Base-by-base conservation (phyloP, 2,329 filamentous ascomycete genomes). In the Chrysosporium keratinophilum region DNA sequence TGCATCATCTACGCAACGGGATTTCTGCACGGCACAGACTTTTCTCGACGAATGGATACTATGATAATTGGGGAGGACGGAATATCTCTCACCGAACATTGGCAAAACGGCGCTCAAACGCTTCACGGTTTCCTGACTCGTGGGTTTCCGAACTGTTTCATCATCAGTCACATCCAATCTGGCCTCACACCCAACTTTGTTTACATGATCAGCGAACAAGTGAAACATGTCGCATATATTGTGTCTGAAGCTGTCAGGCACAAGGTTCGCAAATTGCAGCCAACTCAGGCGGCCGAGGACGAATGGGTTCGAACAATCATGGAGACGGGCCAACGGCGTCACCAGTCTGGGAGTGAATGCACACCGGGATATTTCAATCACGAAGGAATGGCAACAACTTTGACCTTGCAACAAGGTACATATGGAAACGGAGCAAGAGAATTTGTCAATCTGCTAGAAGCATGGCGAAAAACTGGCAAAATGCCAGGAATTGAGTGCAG, bases 111-210 rank as follows among this genome's bases (percentile, higher is more conserved):
- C 0, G 61, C 75, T 0, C 60, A 67, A 0, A 81, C 79, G 0
- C 67, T 82, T 0, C 79, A 82, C 62, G 79, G 78, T 9, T 63
- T 76, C 5, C 63, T 70, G 4, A 72, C 67, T 0, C 65, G 67
- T 57, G 71, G 69, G 0, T 82, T 82, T 55, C 79, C 79, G 1
- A 82, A 82, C 58, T 59, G 80, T 45, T 76, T 79, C 70, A 73
- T 75, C 59, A 61, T 71, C 0, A 72, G 73, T 11, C 60, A 70
- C 0, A 53, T 63, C n/a, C 77, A 80, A 63, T 60, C 65, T 0
- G 71, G 65, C 35, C 41, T 42, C 34, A 44, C 45, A 9, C 44
- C 45, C n/a, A 49, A 54, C 20, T 54, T 54, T 37, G 39, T 41
- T 28, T 35, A 42, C 14, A 48, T 49, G 52, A 34, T 54, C 23